Conservation (phyloP, 1,284 basidiomycete genomes). For the Sanguinoderma infundibulare region DNA sequence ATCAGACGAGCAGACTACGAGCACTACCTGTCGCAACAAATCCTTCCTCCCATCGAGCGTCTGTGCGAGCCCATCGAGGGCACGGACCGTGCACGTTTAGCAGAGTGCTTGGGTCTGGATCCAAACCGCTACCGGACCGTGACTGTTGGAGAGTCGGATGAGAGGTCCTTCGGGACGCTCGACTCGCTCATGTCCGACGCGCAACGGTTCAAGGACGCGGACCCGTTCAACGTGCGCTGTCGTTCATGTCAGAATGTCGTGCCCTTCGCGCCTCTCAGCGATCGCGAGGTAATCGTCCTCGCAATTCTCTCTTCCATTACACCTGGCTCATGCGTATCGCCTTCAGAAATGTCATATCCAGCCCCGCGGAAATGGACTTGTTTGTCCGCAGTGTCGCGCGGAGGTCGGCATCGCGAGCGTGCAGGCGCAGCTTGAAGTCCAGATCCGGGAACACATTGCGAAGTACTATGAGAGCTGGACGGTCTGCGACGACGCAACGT, state of each 20-base stretch:
- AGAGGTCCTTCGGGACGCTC: conserved; percentile 78
- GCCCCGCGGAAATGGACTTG: conserved; percentile 50
- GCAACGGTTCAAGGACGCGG: conserved; percentile 83
- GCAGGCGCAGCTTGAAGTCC: conserved; percentile 84
- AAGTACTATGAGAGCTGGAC: conserved; percentile 92
- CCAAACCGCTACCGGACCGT: conserved; percentile 72
- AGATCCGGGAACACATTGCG: conserved; percentile 79
- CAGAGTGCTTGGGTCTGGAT: conserved; percentile 94
- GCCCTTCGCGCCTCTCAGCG: conserved; percentile 68
- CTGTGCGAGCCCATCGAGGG: conserved; percentile 97
- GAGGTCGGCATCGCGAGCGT: conserved; percentile 64
- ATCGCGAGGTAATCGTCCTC: conserved; percentile 55
- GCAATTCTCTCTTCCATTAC: no score
- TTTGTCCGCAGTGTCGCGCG: conserved; percentile 68
- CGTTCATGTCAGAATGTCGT: conserved; percentile 68
- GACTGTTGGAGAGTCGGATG: conserved; percentile 52
- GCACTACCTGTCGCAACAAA: conserved; percentile 90
- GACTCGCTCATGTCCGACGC: conserved; percentile 91
- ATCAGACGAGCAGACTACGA: conserved; percentile 71
- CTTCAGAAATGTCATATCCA: conserved; percentile 54
- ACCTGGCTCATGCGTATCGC: background rate
- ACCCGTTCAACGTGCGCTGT: conserved; percentile 76
- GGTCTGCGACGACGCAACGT: conserved; percentile 87
- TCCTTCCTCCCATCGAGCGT: conserved; percentile 94
- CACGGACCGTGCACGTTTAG: conserved; percentile 89